A percentile compares a stretch with the other conserved stretches of the same genome.
These are phyloP conservation scores for Cyclotella atomus DNA, from an alignment of 108 stramenopile species.

Conservation along the genomic window DNA sequence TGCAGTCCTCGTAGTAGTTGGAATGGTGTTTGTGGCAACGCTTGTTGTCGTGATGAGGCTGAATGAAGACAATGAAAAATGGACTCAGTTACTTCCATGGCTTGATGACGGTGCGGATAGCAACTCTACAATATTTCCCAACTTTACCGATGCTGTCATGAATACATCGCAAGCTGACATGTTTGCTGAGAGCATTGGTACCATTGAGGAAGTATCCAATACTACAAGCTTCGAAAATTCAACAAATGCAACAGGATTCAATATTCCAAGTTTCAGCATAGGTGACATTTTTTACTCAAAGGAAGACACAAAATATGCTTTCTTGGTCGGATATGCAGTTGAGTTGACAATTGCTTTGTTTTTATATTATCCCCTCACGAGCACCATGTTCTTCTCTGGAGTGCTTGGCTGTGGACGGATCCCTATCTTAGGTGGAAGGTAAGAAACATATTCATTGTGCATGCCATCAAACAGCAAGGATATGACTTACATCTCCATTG, in stretches of 20 bases:
- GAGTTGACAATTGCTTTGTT: conserved; percentile 73
- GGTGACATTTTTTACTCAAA: not conserved
- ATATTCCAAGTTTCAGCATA: not conserved
- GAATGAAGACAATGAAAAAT: conserved; percentile 35
- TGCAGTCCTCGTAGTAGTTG: conserved; percentile 41
- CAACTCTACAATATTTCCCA: not conserved
- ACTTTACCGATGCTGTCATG: not conserved
- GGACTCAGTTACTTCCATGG: conserved; percentile 1
- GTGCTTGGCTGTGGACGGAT: conserved; percentile 63
- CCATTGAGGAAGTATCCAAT: conserved; percentile 3
- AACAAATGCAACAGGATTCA: conserved; percentile 1
- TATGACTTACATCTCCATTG: too few species aligned
- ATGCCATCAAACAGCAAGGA: too few species aligned
- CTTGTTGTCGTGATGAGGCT: conserved; percentile 63
- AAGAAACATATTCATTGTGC: conserved; percentile 43
- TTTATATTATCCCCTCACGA: conserved; percentile 72
- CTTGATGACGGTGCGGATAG: conserved; percentile 5
- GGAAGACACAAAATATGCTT: conserved; percentile 48
- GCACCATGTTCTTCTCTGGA: conserved; percentile 73
- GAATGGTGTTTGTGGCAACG: conserved; percentile 50
- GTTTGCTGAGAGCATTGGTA: conserved; percentile 17
- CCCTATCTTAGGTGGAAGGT: conserved; percentile 62
- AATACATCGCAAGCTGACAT: not conserved
- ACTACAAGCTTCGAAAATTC: not conserved
- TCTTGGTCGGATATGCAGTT: conserved; percentile 66